phyloP scores from a whole-genome alignment of 495 filamentous ascomycete genomes.

The Platismatia glauca region DNA sequence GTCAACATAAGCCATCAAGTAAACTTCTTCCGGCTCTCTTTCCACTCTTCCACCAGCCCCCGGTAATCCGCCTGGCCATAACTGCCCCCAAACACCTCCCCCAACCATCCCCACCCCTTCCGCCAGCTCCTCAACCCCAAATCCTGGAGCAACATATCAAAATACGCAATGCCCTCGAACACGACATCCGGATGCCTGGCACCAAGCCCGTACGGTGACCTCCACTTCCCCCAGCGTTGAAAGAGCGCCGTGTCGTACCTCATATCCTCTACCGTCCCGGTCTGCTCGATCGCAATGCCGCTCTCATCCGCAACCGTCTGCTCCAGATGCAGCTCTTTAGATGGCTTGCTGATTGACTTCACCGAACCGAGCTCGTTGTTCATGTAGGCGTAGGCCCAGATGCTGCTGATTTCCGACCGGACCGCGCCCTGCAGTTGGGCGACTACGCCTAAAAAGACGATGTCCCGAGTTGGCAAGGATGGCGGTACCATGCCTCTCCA shows the following conservation, averaged over 20 bases:
- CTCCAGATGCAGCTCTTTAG: neutral
- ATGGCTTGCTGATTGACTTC: neutral
- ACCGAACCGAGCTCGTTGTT: conserved; percentile 3
- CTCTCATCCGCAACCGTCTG: neutral
- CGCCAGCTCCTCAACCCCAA: conserved; percentile 44
- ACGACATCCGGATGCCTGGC: conserved; percentile 59
- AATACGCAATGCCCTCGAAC: conserved; percentile 69
- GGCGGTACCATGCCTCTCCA: conserved; percentile 20
- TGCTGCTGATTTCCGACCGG: conserved; percentile 5
- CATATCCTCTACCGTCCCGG: conserved; percentile 20
- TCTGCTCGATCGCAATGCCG: neutral
- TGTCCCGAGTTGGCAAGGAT: conserved; percentile 1
- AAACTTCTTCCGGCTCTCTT: neutral
- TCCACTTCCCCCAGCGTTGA: conserved; percentile 58
- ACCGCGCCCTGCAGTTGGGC: neutral
- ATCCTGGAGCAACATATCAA: conserved; percentile 62
- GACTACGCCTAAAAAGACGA: conserved; percentile 20
- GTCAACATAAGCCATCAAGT: neutral
- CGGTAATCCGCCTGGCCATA: conserved; percentile 52
- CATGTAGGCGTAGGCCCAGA: conserved; percentile 22
- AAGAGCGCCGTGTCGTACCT: conserved; percentile 53
- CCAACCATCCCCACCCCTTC: conserved; percentile 36
- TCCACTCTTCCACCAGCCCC: conserved; percentile 51
- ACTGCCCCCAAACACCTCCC: conserved; percentile 37
- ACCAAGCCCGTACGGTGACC: conserved; percentile 58